A percentile compares a stretch with the other conserved stretches of the same genome.
Conservation (phyloP, 2,329 filamentous ascomycete genomes). For the Talaromyces rugulosus region DNA sequence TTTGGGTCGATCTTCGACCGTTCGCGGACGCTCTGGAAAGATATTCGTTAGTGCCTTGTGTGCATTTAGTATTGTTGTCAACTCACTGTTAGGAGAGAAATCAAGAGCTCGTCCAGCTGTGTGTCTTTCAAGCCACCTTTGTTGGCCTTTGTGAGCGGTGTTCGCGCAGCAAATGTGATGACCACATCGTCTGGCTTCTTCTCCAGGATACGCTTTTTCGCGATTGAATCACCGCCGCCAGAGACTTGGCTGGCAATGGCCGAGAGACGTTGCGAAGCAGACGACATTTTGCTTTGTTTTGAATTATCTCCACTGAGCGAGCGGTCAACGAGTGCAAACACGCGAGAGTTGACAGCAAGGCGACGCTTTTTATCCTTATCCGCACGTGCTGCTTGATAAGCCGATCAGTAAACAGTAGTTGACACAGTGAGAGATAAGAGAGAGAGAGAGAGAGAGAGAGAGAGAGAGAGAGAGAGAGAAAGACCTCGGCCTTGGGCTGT, state of each 20-base stretch:
- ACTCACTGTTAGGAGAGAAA: slow-evolving; percentile 34
- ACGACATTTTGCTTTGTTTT: slow-evolving; percentile 28
- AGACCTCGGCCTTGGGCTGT: not conserved
- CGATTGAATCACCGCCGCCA: slow-evolving; percentile 24
- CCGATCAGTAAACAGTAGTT: not conserved
- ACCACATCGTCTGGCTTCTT: slow-evolving; percentile 39
- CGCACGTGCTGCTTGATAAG: not conserved
- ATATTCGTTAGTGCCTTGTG: not conserved
- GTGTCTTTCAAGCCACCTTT: slow-evolving; percentile 40
- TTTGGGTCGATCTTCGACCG: slow-evolving; percentile 81
- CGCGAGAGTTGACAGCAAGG: not conserved
- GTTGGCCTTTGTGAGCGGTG: slow-evolving; percentile 37
- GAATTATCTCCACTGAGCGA: not conserved
- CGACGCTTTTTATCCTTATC: not conserved
- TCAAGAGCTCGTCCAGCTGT: slow-evolving; percentile 30
- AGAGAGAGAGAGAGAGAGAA: not conserved
- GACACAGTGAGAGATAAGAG: too few relatives aligned
- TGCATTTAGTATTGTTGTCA: not conserved
- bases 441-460: not conserved
- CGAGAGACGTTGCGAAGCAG: slow-evolving; percentile 34
- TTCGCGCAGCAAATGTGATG: slow-evolving; percentile 37
- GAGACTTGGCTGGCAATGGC: slow-evolving; percentile 40
- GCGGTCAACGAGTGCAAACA: not conserved
- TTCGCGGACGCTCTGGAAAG: slow-evolving; percentile 63
- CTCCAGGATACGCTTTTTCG: slow-evolving; percentile 28